Evolutionary conservation across 768 basidiomycete species (phyloP).

Genomic region (Hypholoma sublateritium): DNA sequence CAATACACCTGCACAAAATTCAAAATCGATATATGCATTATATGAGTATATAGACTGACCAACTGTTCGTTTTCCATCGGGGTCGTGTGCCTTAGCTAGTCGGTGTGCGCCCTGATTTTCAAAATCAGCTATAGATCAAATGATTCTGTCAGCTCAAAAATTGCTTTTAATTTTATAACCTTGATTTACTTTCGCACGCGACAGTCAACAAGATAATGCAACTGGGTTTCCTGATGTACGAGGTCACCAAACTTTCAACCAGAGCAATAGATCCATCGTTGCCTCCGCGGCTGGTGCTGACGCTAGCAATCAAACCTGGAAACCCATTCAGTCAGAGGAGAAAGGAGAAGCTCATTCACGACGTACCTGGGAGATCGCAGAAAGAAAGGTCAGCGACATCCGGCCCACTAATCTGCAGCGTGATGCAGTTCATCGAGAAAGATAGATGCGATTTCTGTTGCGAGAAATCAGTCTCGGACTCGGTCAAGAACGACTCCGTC

Average conservation of each 20-base stretch:
- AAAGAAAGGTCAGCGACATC: constrained; percentile 66
- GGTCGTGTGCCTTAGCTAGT: constrained; percentile 59
- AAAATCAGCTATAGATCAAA: constrained; percentile 61
- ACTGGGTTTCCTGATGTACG: constrained; percentile 61
- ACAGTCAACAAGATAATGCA: constrained; percentile 63
- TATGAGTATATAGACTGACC: constrained; percentile 37
- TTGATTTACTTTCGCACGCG: constrained; percentile 59
- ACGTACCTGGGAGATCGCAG: constrained; percentile 57
- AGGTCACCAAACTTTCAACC: constrained; percentile 53
- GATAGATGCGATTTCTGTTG: constrained; percentile 19
- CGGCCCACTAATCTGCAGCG: constrained; percentile 56
- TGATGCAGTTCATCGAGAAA: constrained; percentile 60
- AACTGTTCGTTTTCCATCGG: constrained; percentile 65
- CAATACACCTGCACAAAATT: constrained; percentile 50
- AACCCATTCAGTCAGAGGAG: background rate
- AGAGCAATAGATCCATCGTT: constrained; percentile 52
- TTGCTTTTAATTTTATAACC: background rate
- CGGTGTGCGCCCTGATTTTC: constrained; percentile 76
- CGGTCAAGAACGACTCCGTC: constrained; percentile 36
- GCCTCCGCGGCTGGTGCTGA: constrained; percentile 44
- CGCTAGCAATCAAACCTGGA: constrained; percentile 59
- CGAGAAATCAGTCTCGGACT: constrained; percentile 24
- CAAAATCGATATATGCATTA: too few relatives aligned
- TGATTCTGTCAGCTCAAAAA: background rate
- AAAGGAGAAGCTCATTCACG: background rate